A percentile compares a stretch with the other conserved stretches of the same genome.
These are phyloP conservation scores for Isabelozyma heimii DNA, from an alignment of 805 yeast species.

Conservation along the genomic window DNA sequence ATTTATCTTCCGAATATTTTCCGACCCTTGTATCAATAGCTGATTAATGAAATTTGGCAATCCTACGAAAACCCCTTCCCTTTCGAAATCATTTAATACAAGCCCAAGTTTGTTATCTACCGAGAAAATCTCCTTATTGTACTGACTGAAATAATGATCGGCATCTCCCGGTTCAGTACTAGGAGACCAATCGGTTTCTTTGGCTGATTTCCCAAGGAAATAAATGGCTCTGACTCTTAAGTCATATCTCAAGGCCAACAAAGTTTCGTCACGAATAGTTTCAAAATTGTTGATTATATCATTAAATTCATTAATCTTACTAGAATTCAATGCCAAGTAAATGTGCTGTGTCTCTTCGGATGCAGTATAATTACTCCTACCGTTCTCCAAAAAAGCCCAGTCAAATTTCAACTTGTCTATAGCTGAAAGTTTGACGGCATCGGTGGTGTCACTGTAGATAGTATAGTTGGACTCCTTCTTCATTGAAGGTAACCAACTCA, in stretches of 20 bases:
- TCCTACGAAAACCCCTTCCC: conserved; percentile 39
- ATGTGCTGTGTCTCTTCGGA: conserved; percentile 19
- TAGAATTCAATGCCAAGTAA: conserved; percentile 31
- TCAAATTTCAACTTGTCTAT: conserved; percentile 36
- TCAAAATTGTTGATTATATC: conserved; percentile 30
- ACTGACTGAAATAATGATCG: conserved; percentile 50
- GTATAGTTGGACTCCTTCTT: conserved; percentile 39
- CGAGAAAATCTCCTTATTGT: conserved; percentile 48
- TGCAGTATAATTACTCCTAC: conserved; percentile 16
- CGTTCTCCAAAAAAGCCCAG: conserved; percentile 43
- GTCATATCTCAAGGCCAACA: conserved; percentile 55
- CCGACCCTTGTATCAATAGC: conserved; percentile 51
- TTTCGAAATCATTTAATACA: conserved; percentile 29
- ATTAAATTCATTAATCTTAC: conserved; percentile 34
- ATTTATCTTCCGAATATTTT: conserved; percentile 49
- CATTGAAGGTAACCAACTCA: conserved; percentile 58
- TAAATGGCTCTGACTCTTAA: conserved; percentile 52
- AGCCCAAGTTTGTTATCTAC: conserved; percentile 43
- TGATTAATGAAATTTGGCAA: conserved; percentile 50
- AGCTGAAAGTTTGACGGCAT: conserved; percentile 13
- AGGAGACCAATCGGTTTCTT: conserved; percentile 50
- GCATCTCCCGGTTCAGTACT: conserved; percentile 56
- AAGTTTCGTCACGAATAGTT: conserved; percentile 32
- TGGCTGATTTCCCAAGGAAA: conserved; percentile 48
- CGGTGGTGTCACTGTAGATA: conserved; percentile 14